A percentile compares a stretch with the other conserved stretches of the same genome.
Conservation (phyloP, 2,329 filamentous ascomycete genomes). For the Pseudocercospora fijiensis region DNA sequence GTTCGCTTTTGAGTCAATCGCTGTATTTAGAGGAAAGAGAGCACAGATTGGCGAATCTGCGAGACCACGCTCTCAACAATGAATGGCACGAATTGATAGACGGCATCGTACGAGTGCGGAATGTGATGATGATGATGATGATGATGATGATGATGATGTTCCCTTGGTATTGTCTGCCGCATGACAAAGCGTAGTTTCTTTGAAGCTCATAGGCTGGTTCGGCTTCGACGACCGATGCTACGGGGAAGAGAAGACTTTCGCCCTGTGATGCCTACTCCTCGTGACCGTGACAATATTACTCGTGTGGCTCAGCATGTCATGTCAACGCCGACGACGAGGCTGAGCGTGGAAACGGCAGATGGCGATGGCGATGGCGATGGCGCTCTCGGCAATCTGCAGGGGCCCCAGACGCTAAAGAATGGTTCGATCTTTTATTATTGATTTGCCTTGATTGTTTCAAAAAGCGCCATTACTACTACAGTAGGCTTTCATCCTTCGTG, state of each 20-base stretch:
- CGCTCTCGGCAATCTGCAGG: not conserved
- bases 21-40: conserved; percentile 6
- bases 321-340: not conserved
- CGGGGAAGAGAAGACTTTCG: conserved; percentile 14
- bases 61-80: not conserved
- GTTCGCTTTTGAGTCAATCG: conserved; percentile 13
- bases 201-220: conserved; percentile 1
- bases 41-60: conserved; percentile 1
- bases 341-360: not conserved
- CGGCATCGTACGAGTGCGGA: conserved; percentile 1
- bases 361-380: not conserved
- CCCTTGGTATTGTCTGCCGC: conserved; percentile 13
- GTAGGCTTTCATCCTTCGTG: not conserved
- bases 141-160: too few species aligned
- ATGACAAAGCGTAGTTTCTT: conserved; percentile 14
- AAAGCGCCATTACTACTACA: not conserved
- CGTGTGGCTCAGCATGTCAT: conserved; percentile 3
- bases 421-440: not conserved
- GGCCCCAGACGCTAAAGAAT: not conserved
- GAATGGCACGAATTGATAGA: not conserved
- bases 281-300: not conserved
- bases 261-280: conserved; percentile 5
- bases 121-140: too few species aligned
- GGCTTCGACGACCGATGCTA: conserved; percentile 8
- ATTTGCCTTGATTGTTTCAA: not conserved